These are phyloP conservation scores for Backusella mclennaniae DNA, from an alignment of 192 early-diverging fungal species.

Conservation along the genomic window DNA sequence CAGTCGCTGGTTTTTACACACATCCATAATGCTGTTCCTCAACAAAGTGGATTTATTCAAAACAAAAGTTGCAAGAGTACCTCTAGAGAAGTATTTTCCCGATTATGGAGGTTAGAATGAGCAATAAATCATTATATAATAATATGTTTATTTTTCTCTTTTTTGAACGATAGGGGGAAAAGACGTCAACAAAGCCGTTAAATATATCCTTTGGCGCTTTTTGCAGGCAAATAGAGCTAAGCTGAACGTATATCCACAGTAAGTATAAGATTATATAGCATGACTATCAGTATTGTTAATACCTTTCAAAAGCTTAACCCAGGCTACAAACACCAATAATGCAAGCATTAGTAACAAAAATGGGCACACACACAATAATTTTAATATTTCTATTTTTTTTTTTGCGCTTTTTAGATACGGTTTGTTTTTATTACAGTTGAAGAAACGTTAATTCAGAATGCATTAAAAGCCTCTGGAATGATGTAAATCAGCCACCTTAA, in stretches of 20 bases:
- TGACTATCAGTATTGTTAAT: neutral
- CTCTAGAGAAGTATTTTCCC: slow-evolving; percentile 81
- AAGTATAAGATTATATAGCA: slow-evolving; percentile 21
- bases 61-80: slow-evolving; percentile 73
- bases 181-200: slow-evolving; percentile 80
- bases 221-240: slow-evolving; percentile 81
- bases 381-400: neutral
- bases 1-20: slow-evolving; percentile 89
- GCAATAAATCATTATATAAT: neutral
- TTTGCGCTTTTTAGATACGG: slow-evolving; percentile 42
- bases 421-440: slow-evolving; percentile 90
- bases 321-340: slow-evolving; percentile 91
- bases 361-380: too few relatives aligned
- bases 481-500: neutral
- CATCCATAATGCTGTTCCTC: slow-evolving; percentile 90
- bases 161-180: slow-evolving; percentile 48
- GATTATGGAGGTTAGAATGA: slow-evolving; percentile 65
- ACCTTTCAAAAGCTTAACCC: slow-evolving; percentile 62
- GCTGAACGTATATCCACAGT: slow-evolving; percentile 83
- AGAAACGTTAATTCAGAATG: slow-evolving; percentile 86
- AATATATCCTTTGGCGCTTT: slow-evolving; percentile 88
- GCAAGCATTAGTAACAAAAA: slow-evolving; percentile 20
- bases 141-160: neutral
- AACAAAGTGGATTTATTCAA: slow-evolving; percentile 93
- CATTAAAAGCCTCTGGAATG: slow-evolving; percentile 73